Base-by-base conservation (phyloP, 176 grass and related monocot species). In the Themeda triandra region DNA sequence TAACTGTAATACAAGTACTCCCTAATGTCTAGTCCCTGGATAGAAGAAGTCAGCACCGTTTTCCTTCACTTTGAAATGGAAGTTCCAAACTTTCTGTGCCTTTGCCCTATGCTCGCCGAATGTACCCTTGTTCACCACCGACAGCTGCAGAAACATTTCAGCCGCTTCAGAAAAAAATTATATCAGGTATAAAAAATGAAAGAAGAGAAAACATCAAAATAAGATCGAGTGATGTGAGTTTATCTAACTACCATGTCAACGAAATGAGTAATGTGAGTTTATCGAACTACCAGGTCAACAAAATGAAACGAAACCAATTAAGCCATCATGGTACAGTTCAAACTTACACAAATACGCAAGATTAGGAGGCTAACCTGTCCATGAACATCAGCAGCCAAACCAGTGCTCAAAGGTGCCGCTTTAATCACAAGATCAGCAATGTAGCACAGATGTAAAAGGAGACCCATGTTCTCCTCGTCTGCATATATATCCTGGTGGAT, bases 321-420 rank as follows among this genome's bases (percentile, higher is more conserved):
- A 76, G 13, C 44, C 84, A 77, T 59, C 13, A 65, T 69, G 32
- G 17, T 63, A 78, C 10, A 62, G 10, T 24, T 62, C n/a, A 62
- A 62, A 60, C 58, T 60, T 67, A 81, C 13, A 71, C 29, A 23
- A 75, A 56, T 46, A 21, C 29, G 32, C 0, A 69, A 6, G 36
- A 84, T 79, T 6, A 76, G 65, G 54, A 80, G 65, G 1, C 63
- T 69, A 81, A 99, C 93, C 89, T 99, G 92, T 84, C 92, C 97
- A 86, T 99, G 92, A 49, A 99, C 97, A 86, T 96, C 97, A 82
- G 86, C 84, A 82, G 97, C 90, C 58, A 99, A 89, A 82, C 93
- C 93, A 21, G 92, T 99, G 74, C 75, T 88, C 86, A 96, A 69
- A 64, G 93, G 91, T 64, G 83, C 93, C 13, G 75, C 66, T 71